Evolutionary conservation across 257 asterid species (phyloP), one percentile per base, ranked within the genome.

Genomic region (Cynanchum wilfordii): DNA sequence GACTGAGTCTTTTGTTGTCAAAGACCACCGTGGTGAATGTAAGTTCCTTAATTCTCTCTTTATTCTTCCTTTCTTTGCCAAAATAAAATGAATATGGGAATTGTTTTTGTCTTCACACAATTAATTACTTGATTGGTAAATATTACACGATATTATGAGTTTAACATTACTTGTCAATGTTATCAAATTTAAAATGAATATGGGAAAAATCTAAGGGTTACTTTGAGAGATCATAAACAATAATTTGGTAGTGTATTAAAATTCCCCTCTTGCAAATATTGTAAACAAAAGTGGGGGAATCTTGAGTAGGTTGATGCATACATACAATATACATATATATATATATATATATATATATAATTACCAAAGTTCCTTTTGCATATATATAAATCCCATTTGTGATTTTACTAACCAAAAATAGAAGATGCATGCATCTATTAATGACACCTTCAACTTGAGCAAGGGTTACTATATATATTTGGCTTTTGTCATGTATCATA

Each of bases 11-110:
- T 90, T 90, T 70, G 79, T 79, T 15, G 96, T 90, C 73, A 88
- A 86, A 81, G 97, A 90, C 79, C 96, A 90, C 38, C 87, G 97
- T 6, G 96, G 96, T 4, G 93, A 90, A 80, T 62, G 97, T 90
- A 66, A 87, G 94, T 79, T 12, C n/a, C 45, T 27, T 50, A 51
- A 38, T 67, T 68, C 52, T 69, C 36, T 59, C 54, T 45, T 24
- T 52, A 2, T 6, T 30, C 33, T 1, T 2, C 33, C 33, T 30
- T 30, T 30, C 33, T 30, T 30, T 30, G 33, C 2, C 33, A 1
- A 30, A 30, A 2, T 30, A 30, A 30, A 30, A 30, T 30, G 33
- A 30, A 30, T 30, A 30, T 30, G 33, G 33, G 2, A 30, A 30
- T 30, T 30, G 2, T 30, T 30, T 30, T 30, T 30, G 33, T 30